phyloP scores from a whole-genome alignment of 1,284 basidiomycete genomes.

The Cerioporus squamosus region DNA sequence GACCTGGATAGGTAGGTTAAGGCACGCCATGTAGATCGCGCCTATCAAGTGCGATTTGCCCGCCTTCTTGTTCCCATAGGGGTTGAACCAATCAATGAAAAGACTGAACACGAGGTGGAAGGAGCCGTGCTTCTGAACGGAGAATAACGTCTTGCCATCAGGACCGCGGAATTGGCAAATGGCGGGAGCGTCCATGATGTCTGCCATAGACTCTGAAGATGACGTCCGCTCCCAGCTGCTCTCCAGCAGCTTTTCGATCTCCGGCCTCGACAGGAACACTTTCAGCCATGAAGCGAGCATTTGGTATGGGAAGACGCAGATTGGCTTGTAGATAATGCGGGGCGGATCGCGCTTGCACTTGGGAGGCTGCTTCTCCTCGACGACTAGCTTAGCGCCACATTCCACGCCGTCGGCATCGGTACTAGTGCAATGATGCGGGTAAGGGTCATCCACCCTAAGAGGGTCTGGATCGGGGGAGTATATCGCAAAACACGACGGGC shows the following conservation, averaged over 20 bases:
- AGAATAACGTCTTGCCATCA: conserved; percentile 7
- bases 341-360: background rate
- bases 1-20: conserved; percentile 28
- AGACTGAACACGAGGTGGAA: conserved; percentile 29
- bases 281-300: too few relatives aligned
- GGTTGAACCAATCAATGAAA: conserved; percentile 36
- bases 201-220: background rate
- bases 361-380: background rate
- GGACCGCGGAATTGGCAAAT: conserved; percentile 6
- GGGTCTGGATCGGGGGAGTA: background rate
- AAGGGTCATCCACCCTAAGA: background rate
- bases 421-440: background rate
- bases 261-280: too few relatives aligned
- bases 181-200: conserved; percentile 3
- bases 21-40: conserved; percentile 19
- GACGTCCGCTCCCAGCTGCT: background rate
- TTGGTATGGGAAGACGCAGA: too few relatives aligned
- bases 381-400: background rate
- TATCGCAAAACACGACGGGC: conserved; percentile 9
- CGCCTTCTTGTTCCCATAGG: conserved; percentile 30
- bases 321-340: too few relatives aligned
- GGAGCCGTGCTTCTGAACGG: background rate
- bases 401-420: background rate
- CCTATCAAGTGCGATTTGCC: conserved; percentile 27
- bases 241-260: background rate